Evolutionary conservation across 768 basidiomycete genomes (phyloP).

Genomic region (Mycena indigotica): DNA sequence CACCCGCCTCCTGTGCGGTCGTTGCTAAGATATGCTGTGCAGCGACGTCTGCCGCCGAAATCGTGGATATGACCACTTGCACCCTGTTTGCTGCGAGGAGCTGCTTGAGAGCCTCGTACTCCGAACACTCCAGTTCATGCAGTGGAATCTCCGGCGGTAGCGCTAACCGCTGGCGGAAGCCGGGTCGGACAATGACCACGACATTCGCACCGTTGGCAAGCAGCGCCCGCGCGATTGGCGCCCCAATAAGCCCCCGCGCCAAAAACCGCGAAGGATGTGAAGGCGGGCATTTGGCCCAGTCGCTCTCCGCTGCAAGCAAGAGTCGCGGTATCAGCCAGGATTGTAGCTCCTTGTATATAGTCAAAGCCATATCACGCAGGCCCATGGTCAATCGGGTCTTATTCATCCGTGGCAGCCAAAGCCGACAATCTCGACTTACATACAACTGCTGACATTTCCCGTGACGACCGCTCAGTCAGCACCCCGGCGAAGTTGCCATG

Average conservation of each 20-base stretch:
- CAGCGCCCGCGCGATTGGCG: constrained; percentile 32
- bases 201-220: constrained; percentile 12
- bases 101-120: constrained; percentile 24
- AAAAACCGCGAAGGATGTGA: constrained; percentile 38
- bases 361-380: background rate
- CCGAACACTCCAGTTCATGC: constrained; percentile 29
- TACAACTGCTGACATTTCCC: background rate
- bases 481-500: background rate
- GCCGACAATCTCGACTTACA: background rate
- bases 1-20: constrained; percentile 34
- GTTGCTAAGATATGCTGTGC: constrained; percentile 33
- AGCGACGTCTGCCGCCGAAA: constrained; percentile 32
- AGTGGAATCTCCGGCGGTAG: constrained; percentile 22
- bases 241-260: constrained; percentile 39
- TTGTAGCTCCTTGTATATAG: background rate
- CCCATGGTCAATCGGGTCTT: background rate
- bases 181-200: constrained; percentile 18
- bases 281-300: constrained; percentile 13
- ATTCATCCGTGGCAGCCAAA: background rate
- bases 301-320: background rate
- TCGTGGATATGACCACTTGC: constrained; percentile 36
- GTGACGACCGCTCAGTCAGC: background rate
- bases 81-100: constrained; percentile 30
- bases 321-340: background rate
- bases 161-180: constrained; percentile 4